These are phyloP conservation scores for Mortierella sp. DNA, from an alignment of 371 early-diverging fungal species.

Conservation along the genomic window DNA sequence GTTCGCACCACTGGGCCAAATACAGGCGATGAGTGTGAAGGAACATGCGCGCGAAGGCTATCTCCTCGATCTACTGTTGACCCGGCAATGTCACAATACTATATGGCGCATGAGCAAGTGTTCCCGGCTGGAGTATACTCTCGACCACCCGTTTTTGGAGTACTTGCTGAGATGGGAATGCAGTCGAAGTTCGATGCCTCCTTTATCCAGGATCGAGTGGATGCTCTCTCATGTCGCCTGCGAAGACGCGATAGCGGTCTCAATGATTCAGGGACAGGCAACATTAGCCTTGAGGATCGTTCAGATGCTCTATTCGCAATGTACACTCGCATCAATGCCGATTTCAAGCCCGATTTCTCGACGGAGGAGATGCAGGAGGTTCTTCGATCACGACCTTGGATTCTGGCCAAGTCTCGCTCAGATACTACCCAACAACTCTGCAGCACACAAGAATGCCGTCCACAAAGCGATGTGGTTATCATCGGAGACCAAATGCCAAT, in stretches of 20 bases:
- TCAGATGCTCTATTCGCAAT: neutral
- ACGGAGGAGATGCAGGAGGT: neutral
- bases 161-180: constrained; percentile 25
- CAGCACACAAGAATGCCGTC: constrained; percentile 22
- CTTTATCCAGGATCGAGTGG: constrained; percentile 11
- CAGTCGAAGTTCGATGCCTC: constrained; percentile 6
- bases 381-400: constrained; percentile 11
- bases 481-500: constrained; percentile 20
- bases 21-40: too few species aligned
- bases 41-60: neutral
- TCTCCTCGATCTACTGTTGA: constrained; percentile 6
- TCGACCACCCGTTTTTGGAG: neutral
- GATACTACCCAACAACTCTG: neutral
- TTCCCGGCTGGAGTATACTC: constrained; percentile 27
- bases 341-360: neutral
- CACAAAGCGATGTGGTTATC: neutral
- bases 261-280: too few species aligned
- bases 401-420: constrained; percentile 1
- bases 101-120: constrained; percentile 12
- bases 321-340: constrained; percentile 14
- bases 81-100: constrained; percentile 6
- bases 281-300: neutral
- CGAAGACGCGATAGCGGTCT: neutral
- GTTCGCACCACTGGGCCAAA: constrained; percentile 15
- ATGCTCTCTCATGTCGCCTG: neutral